These are phyloP conservation scores for Martensiomyces pterosporus DNA, from an alignment of 192 early-diverging fungal species.

Conservation along the genomic window DNA sequence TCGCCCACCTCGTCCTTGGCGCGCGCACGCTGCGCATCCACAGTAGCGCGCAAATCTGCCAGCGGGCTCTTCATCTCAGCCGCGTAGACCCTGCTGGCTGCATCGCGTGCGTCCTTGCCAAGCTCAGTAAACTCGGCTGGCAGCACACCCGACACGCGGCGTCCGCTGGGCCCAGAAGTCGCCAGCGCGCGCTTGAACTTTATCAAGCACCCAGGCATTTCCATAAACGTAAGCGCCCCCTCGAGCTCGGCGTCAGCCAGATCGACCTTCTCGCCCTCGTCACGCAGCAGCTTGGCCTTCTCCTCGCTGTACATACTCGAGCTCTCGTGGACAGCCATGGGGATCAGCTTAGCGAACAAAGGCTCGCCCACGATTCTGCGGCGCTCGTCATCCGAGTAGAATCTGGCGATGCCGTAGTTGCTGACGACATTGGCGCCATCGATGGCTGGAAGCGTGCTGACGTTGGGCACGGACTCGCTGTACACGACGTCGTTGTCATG, in stretches of 20 bases:
- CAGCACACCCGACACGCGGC: constrained; percentile 10
- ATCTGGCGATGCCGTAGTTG: constrained; percentile 79
- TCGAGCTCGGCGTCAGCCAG: constrained; percentile 80
- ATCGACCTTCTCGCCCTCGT: constrained; percentile 73
- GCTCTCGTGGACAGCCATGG: constrained; percentile 90
- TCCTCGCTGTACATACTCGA: constrained; percentile 94
- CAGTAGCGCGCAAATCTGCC: constrained; percentile 54
- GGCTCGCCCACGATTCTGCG: constrained; percentile 83
- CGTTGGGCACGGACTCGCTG: constrained; percentile 78
- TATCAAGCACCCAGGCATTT: constrained; percentile 69
- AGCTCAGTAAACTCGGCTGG: constrained; percentile 57
- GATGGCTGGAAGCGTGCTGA: constrained; percentile 70
- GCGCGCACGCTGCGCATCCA: constrained; percentile 65
- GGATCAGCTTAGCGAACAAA: constrained; percentile 84
- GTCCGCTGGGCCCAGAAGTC: constrained; percentile 16
- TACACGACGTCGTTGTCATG: constrained; percentile 98
- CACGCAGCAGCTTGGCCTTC: constrained; percentile 87
- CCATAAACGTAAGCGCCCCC: constrained; percentile 81
- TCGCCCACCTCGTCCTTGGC: constrained; percentile 66
- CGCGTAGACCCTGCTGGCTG: constrained; percentile 56
- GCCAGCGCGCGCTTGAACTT: constrained; percentile 67
- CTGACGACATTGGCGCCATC: constrained; percentile 52
- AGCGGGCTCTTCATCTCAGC: constrained; percentile 55
- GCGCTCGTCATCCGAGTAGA: constrained; percentile 66
- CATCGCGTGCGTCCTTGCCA: constrained; percentile 58